These are phyloP conservation scores for Dryas drummondii DNA, from an alignment of 306 rosid species.

Conservation along the genomic window DNA sequence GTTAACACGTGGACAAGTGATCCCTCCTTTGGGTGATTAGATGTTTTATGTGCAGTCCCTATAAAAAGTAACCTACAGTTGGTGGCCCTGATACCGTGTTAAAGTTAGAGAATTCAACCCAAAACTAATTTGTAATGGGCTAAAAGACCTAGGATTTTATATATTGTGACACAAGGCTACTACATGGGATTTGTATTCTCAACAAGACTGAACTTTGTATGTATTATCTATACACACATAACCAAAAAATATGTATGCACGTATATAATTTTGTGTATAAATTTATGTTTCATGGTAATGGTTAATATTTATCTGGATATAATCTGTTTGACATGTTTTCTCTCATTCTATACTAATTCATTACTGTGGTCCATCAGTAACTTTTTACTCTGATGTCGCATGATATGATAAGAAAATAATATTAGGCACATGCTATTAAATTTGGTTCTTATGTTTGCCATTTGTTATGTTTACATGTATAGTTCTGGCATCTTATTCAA, in stretches of 20 bases:
- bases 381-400: not conserved
- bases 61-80: no score
- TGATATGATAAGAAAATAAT: conserved; percentile 1
- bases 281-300: not conserved
- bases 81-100: no score
- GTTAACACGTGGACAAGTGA: no score
- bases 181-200: no score
- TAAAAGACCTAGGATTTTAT: no score
- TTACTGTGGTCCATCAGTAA: not conserved
- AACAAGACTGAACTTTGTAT: not conserved
- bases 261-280: not conserved
- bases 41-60: no score
- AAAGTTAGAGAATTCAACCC: no score
- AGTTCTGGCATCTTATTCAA: conserved; percentile 15
- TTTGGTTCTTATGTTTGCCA: not conserved
- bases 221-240: not conserved
- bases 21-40: no score
- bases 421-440: not conserved
- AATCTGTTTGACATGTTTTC: not conserved
- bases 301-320: not conserved
- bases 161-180: no score
- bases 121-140: no score
- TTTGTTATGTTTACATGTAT: conserved; percentile 3
- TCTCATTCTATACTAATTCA: not conserved
- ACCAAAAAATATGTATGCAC: not conserved